Evolutionary conservation across 345 rosid genomes (phyloP), one percentile per base, ranked within the genome.

Genomic region (Dipteronia dyeriana): DNA sequence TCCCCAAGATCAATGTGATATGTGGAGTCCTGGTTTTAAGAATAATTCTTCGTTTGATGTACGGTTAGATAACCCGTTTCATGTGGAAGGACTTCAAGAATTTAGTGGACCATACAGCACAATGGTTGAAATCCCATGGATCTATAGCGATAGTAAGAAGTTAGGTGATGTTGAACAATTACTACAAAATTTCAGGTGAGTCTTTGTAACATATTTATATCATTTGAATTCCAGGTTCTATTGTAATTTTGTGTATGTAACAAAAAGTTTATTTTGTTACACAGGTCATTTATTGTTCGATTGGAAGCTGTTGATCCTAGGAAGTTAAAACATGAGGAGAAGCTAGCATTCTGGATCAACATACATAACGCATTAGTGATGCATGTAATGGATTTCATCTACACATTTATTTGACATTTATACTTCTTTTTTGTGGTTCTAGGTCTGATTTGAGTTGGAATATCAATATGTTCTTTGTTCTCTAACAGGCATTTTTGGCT

Each of bases 261-360:
- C 19, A 49, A 76, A 17, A n/a, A 64, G 39, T 47, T 57, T 62
- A 29, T 79, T 68, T 39, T 75, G 59, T 54, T 82, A 68, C 87
- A 96, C 87, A 96, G 99, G 78, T 94, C 92, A 43, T 90, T 92
- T 34, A 87, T 96, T 61, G 84, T 91, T 85, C 91, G 87, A 73
- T 68, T 96, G 76, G 97, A 96, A 84, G 87, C 87, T 66, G 87
- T 94, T 0, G 80, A 91, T 84, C 97, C 92, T 22, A 86, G 88
- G 87, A 92, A 84, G 83, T 77, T 96, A 85, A 89, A 87, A 73
- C 91, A 90, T n/a, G 94, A 89, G 74, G 99, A 96, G 86, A 94
- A 92, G 85, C 81, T 97, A 29, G 97, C 99, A 22, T 97, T 97
- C 84, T 97, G 98, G 99, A 89, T 94, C 82, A 97, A 97, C 63